Evolutionary conservation across 2,329 filamentous ascomycete genomes (phyloP).

Genomic region (Claviceps cyperi): DNA sequence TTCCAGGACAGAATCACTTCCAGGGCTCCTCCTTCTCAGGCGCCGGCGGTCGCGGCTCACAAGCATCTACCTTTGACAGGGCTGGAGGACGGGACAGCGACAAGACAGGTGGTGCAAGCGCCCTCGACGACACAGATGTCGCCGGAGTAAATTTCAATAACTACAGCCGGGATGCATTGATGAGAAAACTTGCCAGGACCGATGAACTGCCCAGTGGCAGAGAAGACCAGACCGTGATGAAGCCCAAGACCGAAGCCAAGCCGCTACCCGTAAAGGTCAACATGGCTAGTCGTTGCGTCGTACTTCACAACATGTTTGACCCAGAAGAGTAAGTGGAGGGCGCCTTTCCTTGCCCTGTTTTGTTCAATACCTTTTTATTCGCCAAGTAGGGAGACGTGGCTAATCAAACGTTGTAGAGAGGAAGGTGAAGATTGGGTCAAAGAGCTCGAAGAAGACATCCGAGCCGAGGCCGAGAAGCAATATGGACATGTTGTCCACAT

Average conservation of each 20-base stretch:
- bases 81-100: conserved; percentile 79
- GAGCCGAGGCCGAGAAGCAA: conserved; percentile 81
- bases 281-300: conserved; percentile 83
- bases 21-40: conserved; percentile 89
- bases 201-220: conserved; percentile 59
- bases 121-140: conserved; percentile 93
- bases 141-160: conserved; percentile 99
- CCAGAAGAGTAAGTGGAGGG: conserved; percentile 60
- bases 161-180: conserved; percentile 94
- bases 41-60: conserved; percentile 71
- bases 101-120: conserved; percentile 82
- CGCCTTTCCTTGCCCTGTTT: background rate
- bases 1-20: conserved; percentile 68
- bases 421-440: conserved; percentile 80
- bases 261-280: conserved; percentile 74
- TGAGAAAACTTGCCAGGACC: conserved; percentile 94
- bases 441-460: conserved; percentile 86
- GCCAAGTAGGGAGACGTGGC: conserved; percentile 17
- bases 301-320: conserved; percentile 93
- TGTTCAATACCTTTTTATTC: background rate
- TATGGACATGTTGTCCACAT: conserved; percentile 98
- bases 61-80: conserved; percentile 80
- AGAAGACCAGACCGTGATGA: conserved; percentile 57
- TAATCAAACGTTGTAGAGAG: conserved; percentile 41
- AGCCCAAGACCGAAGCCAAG: conserved; percentile 67